These are phyloP conservation scores for Cladosporium sp. DNA, from an alignment of 2,329 filamentous ascomycete species.

Conservation along the genomic window DNA sequence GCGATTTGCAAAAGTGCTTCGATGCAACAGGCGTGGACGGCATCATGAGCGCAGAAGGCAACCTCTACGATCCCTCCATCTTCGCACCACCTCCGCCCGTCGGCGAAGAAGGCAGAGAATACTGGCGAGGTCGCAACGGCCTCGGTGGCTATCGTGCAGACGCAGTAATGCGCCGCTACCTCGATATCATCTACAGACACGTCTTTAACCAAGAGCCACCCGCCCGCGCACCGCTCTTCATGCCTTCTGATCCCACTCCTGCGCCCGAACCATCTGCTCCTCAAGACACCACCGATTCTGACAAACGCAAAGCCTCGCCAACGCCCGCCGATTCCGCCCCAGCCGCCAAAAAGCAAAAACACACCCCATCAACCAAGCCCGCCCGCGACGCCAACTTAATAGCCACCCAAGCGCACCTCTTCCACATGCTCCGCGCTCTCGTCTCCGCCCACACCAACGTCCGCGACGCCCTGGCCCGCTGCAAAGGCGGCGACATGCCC, in stretches of 20 bases:
- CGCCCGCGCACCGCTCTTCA: constrained; percentile 65
- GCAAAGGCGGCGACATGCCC: constrained; percentile 64
- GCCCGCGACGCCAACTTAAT: constrained; percentile 57
- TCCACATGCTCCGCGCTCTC: constrained; percentile 81
- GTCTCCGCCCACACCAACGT: constrained; percentile 77
- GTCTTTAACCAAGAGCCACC: constrained; percentile 66
- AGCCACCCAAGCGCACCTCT: constrained; percentile 86
- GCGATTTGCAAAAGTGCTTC: constrained; percentile 73
- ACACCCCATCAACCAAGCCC: constrained; percentile 21
- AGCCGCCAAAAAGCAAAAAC: constrained; percentile 50
- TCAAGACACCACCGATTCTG: background rate
- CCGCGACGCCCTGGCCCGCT: constrained; percentile 73
- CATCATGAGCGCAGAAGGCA: constrained; percentile 94
- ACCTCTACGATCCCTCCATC: constrained; percentile 84
- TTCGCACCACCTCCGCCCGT: constrained; percentile 66
- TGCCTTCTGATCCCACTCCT: constrained; percentile 53
- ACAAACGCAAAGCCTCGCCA: constrained; percentile 24
- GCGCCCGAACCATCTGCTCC: constrained; percentile 21
- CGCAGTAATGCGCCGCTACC: constrained; percentile 78
- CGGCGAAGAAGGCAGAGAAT: constrained; percentile 69
- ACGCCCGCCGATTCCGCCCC: constrained; percentile 26
- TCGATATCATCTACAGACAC: constrained; percentile 82
- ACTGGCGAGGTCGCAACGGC: constrained; percentile 77
- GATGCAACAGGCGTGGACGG: constrained; percentile 82
- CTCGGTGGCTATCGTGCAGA: constrained; percentile 85